Conservation (phyloP, 352 stramenopile genomes). For the Phytophthora capsici region DNA sequence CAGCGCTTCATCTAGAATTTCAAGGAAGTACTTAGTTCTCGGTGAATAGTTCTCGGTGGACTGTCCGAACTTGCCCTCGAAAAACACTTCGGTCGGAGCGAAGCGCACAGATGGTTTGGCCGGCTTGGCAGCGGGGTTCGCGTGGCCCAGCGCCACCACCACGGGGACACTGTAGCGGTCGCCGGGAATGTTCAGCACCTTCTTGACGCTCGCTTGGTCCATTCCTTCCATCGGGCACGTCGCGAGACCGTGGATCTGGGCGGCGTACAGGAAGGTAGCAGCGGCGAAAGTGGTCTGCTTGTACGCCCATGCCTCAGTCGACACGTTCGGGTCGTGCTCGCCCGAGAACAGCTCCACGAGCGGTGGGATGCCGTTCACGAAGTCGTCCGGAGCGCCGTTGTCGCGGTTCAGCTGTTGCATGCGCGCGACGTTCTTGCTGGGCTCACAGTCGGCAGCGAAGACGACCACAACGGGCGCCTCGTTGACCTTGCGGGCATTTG, state of each 20-base stretch:
- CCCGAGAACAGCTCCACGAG: conserved; percentile 61
- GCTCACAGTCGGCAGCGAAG: conserved; percentile 75
- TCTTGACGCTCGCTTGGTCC: conserved; percentile 50
- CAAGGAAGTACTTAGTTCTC: conserved; percentile 15
- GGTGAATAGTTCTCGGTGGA: conserved; percentile 52
- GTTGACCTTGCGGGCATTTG: conserved; percentile 63
- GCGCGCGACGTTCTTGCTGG: conserved; percentile 62
- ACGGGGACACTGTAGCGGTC: conserved; percentile 75
- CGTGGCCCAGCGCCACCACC: conserved; percentile 65
- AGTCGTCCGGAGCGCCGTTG: conserved; percentile 44
- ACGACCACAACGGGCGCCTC: conserved; percentile 72
- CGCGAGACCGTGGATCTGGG: conserved; percentile 58
- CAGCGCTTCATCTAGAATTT: not conserved
- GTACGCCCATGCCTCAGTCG: conserved; percentile 71
- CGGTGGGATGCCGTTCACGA: conserved; percentile 51
- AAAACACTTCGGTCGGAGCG: conserved; percentile 67
- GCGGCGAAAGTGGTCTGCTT: conserved; percentile 77
- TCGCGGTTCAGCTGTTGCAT: conserved; percentile 73
- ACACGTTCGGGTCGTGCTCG: conserved; percentile 58
- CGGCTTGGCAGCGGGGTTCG: conserved; percentile 18
- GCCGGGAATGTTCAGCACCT: conserved; percentile 59
- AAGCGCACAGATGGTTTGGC: conserved; percentile 49
- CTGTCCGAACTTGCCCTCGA: conserved; percentile 73
- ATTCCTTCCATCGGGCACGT: conserved; percentile 80
- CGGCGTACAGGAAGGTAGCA: conserved; percentile 67